Percentiles rank a stretch among this genome's conserved stretches.
Conservation (phyloP, 495 filamentous ascomycete species). For the Evernia prunastri region DNA sequence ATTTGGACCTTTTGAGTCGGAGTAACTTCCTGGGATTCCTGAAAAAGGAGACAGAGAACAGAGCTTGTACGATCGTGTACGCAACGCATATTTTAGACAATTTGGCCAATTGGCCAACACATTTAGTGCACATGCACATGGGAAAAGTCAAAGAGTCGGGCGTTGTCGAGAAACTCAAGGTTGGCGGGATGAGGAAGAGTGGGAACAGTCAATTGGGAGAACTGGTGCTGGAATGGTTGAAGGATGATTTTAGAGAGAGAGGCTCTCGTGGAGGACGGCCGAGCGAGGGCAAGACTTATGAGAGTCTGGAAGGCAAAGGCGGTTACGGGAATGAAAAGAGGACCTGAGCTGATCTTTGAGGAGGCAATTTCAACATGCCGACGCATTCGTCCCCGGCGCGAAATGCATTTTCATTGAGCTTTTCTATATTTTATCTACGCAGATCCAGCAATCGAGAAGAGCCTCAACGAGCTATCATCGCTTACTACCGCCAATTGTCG, state of each 20-base stretch:
- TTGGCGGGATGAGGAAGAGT: conserved; percentile 40
- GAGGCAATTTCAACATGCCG: conserved; percentile 21
- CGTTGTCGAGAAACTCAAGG: conserved; percentile 50
- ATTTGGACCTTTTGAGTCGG: conserved; percentile 80
- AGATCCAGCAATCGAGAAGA: conserved; percentile 52
- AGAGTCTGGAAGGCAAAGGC: conserved; percentile 57
- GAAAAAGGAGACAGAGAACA: conserved; percentile 72
- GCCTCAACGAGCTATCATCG: conserved; percentile 72
- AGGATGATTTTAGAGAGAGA: conserved; percentile 70
- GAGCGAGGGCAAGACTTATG: conserved; percentile 66
- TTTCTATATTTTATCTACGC: not conserved
- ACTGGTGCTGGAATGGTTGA: conserved; percentile 80
- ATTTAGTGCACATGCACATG: conserved; percentile 89
- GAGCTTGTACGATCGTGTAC: conserved; percentile 89
- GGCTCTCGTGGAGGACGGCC: conserved; percentile 62
- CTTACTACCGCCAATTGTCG: conserved; percentile 70
- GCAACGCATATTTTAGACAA: conserved; percentile 97
- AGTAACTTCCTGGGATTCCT: conserved; percentile 82
- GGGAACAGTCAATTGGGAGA: conserved; percentile 74
- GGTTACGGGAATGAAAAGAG: conserved; percentile 75
- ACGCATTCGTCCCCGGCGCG: not conserved
- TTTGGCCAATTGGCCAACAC: conserved; percentile 84
- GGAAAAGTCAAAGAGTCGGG: conserved; percentile 84
- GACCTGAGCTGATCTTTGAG: conserved; percentile 23
- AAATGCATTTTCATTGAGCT: conserved; percentile 4